These are phyloP conservation scores for Candida pseudoviswanathii DNA, from an alignment of 1,139 yeast genomes.

Conservation along the genomic window DNA sequence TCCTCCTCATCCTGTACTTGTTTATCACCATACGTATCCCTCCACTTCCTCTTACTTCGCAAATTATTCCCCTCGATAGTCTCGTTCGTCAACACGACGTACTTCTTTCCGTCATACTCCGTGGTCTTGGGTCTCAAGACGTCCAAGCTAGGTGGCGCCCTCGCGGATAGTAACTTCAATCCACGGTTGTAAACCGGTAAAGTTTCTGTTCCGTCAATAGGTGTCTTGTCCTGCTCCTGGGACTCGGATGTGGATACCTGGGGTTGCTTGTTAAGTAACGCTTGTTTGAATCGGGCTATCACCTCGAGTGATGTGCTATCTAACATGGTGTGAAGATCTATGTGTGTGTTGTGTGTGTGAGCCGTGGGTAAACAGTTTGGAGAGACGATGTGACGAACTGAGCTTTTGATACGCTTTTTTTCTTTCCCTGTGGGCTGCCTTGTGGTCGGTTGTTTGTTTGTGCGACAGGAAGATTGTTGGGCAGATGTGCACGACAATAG, in stretches of 20 bases:
- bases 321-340: conserved; percentile 25
- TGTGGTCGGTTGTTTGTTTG: no score
- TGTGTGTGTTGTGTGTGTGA: background rate
- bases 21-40: conserved; percentile 16
- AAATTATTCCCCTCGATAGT: conserved; percentile 30
- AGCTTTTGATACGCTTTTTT: background rate
- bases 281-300: conserved; percentile 42
- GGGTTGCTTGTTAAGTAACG: conserved; percentile 26
- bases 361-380: background rate
- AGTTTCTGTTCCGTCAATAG: conserved; percentile 10
- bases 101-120: conserved; percentile 44
- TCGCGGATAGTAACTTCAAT: conserved; percentile 24
- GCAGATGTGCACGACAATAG: background rate
- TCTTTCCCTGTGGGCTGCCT: background rate
- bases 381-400: background rate
- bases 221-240: conserved; percentile 5
- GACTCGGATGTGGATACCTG: background rate
- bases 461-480: background rate
- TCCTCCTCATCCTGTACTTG: conserved; percentile 22
- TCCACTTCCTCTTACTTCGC: conserved; percentile 42
- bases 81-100: conserved; percentile 42
- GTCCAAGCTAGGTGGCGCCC: conserved; percentile 19
- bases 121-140: conserved; percentile 37
- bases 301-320: conserved; percentile 44
- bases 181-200: conserved; percentile 39